A percentile compares a stretch with the other conserved stretches of the same genome.
phyloP scores from a whole-genome alignment of 2,329 filamentous ascomycete species.

The Blastomyces percursus region DNA sequence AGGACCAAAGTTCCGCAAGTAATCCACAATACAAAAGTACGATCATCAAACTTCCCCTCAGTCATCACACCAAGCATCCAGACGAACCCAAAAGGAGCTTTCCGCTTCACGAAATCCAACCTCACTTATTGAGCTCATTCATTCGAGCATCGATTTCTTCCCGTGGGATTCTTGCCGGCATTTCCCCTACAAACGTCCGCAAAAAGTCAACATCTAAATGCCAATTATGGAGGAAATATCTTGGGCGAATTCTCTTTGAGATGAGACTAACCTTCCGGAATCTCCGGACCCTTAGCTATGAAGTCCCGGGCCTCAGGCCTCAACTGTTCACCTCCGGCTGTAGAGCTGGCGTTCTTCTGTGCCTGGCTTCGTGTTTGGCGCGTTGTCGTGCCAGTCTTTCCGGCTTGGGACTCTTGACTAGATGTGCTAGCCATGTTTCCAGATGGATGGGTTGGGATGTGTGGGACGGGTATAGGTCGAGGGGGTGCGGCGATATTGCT shows the following conservation, averaged over 20 bases:
- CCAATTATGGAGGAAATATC: not conserved
- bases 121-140: conserved; percentile 5
- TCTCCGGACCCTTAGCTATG: conserved; percentile 4
- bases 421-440: not conserved
- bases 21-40: not conserved
- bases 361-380: not conserved
- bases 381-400: not conserved
- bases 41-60: not conserved
- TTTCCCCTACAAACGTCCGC: not conserved
- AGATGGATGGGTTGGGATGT: not conserved
- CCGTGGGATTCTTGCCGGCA: conserved; percentile 1
- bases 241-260: not conserved
- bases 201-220: not conserved
- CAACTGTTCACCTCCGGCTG: not conserved
- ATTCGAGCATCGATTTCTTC: conserved; percentile 3
- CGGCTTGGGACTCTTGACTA: not conserved
- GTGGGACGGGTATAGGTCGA: not conserved
- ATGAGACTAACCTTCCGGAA: conserved; percentile 2
- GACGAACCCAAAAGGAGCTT: not conserved
- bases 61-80: not conserved
- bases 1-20: not conserved
- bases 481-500: not conserved
- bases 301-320: conserved; percentile 2
- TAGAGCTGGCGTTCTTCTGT: not conserved
- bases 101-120: not conserved